phyloP scores from a whole-genome alignment of 2,329 filamentous ascomycete genomes.

The Pseudocercospora crystallina region DNA sequence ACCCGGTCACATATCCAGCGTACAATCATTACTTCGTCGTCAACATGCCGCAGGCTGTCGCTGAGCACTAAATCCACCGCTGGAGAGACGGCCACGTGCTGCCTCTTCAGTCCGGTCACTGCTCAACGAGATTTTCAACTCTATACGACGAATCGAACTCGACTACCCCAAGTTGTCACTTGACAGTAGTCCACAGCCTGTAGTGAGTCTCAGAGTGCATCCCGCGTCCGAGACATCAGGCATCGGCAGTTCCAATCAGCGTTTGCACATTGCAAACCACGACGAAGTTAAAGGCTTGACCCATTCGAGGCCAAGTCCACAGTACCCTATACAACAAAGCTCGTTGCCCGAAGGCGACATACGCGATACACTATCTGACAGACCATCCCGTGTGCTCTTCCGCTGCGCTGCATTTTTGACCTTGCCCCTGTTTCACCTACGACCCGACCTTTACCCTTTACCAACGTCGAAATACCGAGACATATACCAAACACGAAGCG shows the following conservation, averaged over 20 bases:
- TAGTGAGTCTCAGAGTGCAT: not conserved
- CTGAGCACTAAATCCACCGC: constrained; percentile 38
- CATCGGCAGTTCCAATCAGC: constrained; percentile 14
- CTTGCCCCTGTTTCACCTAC: not conserved
- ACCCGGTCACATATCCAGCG: constrained; percentile 13
- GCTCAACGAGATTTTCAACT: constrained; percentile 34
- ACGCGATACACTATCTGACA: constrained; percentile 14
- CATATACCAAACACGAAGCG: too few relatives aligned
- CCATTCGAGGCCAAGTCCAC: constrained; percentile 17
- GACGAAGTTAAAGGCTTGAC: constrained; percentile 29
- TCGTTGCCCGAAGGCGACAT: constrained; percentile 31
- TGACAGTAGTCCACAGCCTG: constrained; percentile 21
- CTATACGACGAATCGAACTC: constrained; percentile 26
- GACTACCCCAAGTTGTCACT: constrained; percentile 25
- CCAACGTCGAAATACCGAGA: not conserved
- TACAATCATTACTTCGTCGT: constrained; percentile 34
- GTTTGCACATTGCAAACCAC: constrained; percentile 22
- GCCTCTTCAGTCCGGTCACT: constrained; percentile 34
- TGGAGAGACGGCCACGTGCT: constrained; percentile 31
- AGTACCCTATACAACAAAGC: constrained; percentile 22
- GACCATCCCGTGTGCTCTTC: constrained; percentile 2
- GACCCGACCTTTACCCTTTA: not conserved
- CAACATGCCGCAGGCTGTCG: constrained; percentile 37
- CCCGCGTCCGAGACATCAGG: constrained; percentile 10
- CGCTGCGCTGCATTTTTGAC: not conserved